Evolutionary conservation across 352 stramenopile species (phyloP).

Genomic region (Pythium apleroticum): DNA sequence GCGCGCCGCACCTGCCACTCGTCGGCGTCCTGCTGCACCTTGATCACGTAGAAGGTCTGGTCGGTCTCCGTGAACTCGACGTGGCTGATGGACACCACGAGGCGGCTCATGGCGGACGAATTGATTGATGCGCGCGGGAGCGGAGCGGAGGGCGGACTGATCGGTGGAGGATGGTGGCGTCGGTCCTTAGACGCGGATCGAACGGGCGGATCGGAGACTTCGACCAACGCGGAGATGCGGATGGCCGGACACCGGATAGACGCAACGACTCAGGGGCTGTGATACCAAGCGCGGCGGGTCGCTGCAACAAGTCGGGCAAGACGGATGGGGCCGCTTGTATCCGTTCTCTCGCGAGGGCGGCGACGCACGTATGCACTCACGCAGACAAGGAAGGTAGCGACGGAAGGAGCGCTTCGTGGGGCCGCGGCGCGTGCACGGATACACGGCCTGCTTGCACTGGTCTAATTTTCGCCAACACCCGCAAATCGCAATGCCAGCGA

Average conservation of each 20-base stretch:
- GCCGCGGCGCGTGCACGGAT: not conserved
- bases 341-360: not conserved
- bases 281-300: not conserved
- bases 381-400: not conserved
- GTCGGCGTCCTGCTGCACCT: constrained; percentile 71
- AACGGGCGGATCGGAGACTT: not conserved
- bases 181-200: not conserved
- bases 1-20: constrained; percentile 69
- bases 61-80: constrained; percentile 73
- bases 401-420: not conserved
- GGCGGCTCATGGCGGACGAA: constrained; percentile 51
- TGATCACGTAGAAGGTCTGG: constrained; percentile 74
- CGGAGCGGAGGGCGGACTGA: not conserved
- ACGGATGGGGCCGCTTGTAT: not conserved
- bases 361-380: not conserved
- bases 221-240: not conserved
- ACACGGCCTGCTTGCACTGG: not conserved
- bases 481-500: not conserved
- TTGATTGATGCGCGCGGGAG: constrained; percentile 3
- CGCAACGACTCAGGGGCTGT: not conserved
- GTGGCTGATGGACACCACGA: constrained; percentile 73
- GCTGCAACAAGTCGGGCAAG: not conserved
- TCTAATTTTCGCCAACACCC: constrained; percentile 1
- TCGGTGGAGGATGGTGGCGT: not conserved
- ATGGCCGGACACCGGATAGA: not conserved